These are phyloP conservation scores for Pichia sp. DNA, from an alignment of 1,139 yeast species.

Conservation along the genomic window DNA sequence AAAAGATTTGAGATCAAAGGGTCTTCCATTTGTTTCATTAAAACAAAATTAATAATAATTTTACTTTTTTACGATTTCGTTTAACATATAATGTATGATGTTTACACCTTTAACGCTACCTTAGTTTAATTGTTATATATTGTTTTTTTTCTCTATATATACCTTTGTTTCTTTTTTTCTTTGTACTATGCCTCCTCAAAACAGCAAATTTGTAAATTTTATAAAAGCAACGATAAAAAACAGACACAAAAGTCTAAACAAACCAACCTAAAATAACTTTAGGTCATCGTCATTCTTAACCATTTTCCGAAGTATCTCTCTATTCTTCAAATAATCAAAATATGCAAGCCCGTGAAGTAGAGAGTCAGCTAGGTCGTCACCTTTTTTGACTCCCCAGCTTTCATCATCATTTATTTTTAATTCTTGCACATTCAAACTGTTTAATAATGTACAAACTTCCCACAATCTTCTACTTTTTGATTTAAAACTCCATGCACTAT, in stretches of 20 bases:
- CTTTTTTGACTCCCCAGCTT: conserved; percentile 32
- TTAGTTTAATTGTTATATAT: not conserved
- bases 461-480: conserved; percentile 21
- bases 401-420: conserved; percentile 7
- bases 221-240: not conserved
- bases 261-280: not conserved
- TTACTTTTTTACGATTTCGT: not conserved
- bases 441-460: conserved; percentile 20
- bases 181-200: not conserved
- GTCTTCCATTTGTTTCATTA: conserved; percentile 20
- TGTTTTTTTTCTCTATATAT: not conserved
- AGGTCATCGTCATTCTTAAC: not conserved
- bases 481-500: conserved; percentile 14
- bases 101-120: not conserved
- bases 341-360: conserved; percentile 52
- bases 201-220: not conserved
- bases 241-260: no score
- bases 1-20: conserved; percentile 17
- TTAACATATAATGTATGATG: not conserved
- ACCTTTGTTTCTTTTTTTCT: not conserved
- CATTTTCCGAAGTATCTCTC: conserved; percentile 1
- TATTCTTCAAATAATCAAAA: conserved; percentile 41
- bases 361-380: conserved; percentile 58
- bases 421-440: conserved; percentile 10
- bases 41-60: conserved; percentile 6